Conservation (phyloP, 495 filamentous ascomycete species). For the Penicillium bialowiezense region DNA sequence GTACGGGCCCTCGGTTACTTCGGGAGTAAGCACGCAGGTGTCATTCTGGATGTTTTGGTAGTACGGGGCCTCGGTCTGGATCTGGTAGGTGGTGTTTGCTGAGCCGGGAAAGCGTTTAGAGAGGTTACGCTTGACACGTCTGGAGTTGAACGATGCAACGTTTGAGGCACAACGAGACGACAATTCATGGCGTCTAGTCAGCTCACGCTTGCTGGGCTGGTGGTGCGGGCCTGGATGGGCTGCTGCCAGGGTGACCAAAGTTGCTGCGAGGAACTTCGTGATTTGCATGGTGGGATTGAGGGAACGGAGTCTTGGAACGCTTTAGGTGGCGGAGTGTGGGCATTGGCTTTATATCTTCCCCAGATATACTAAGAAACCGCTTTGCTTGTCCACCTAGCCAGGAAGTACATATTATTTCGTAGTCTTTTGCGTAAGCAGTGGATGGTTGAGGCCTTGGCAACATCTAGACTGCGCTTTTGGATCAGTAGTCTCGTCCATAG, state of each 20-base stretch:
- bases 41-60: conserved; percentile 30
- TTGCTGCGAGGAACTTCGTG: background rate
- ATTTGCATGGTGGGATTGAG: background rate
- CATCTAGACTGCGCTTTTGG: background rate
- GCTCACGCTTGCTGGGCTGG: background rate
- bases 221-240: conserved; percentile 1
- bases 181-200: background rate
- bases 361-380: background rate
- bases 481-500: background rate
- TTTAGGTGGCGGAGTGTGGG: background rate
- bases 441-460: background rate
- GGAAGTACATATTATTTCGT: no score
- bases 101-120: background rate
- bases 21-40: conserved; percentile 49
- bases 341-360: background rate
- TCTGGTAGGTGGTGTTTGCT: background rate
- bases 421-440: background rate
- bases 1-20: conserved; percentile 48
- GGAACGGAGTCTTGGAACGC: background rate
- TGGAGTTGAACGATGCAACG: background rate
- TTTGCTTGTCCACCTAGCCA: background rate
- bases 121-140: background rate
- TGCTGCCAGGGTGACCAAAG: background rate
- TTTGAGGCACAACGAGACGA: background rate
- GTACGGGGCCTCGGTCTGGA: conserved; percentile 14